These are phyloP conservation scores for Phytopythium delawarense DNA, from an alignment of 352 stramenopile genomes.

Conservation along the genomic window DNA sequence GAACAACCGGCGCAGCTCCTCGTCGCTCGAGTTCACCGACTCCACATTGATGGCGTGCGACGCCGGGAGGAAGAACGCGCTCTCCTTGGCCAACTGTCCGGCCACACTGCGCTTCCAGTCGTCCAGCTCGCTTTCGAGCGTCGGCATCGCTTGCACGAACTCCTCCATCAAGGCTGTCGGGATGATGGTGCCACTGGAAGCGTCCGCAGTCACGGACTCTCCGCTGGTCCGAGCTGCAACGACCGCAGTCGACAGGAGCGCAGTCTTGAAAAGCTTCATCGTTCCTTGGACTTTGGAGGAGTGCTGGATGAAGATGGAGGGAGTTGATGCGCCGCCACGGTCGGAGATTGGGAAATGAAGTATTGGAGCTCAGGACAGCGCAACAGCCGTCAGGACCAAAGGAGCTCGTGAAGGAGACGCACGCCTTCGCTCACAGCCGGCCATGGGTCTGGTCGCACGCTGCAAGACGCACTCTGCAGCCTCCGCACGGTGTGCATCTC, in stretches of 20 bases:
- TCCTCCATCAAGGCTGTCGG: conserved; percentile 28
- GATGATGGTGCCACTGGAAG: conserved; percentile 3
- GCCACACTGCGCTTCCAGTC: conserved; percentile 49
- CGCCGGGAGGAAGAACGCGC: conserved; percentile 32
- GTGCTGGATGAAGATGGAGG: not conserved
- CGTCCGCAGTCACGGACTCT: not conserved
- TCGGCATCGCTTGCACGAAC: conserved; percentile 41
- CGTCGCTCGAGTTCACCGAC: conserved; percentile 14
- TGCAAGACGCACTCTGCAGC: not conserved
- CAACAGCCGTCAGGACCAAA: not conserved
- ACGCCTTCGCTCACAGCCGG: not conserved
- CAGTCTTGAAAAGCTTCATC: not conserved
- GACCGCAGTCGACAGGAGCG: conserved; percentile 9
- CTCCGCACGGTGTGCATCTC: not conserved
- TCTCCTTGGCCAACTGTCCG: conserved; percentile 40
- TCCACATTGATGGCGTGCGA: not conserved
- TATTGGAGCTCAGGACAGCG: not conserved
- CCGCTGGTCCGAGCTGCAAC: not conserved
- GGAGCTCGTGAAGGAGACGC: not conserved
- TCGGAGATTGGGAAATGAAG: not conserved
- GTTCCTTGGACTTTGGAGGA: not conserved
- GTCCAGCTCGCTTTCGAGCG: conserved; percentile 34
- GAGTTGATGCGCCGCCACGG: not conserved
- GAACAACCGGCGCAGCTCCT: conserved; percentile 57
- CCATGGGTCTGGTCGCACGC: not conserved